Conservation (phyloP, 139 green algal genomes). For the Chlorella sp. region DNA sequence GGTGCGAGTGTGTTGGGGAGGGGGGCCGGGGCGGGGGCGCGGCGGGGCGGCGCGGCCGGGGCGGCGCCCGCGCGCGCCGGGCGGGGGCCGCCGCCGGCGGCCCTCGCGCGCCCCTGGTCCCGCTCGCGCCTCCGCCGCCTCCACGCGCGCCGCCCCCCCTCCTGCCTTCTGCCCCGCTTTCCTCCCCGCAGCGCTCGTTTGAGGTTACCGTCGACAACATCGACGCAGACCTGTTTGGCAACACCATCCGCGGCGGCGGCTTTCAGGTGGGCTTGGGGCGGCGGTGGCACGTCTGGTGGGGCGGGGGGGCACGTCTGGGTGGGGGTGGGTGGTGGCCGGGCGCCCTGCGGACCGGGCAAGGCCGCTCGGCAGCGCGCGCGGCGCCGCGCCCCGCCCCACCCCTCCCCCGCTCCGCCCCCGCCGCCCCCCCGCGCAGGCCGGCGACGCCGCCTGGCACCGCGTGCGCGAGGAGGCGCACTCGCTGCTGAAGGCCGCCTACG, state of each 20-base stretch:
- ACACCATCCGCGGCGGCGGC: slow-evolving; percentile 24
- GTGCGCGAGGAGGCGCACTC: slow-evolving; percentile 20
- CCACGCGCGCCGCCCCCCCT: background rate
- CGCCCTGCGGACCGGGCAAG: background rate
- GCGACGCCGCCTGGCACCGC: slow-evolving; percentile 1
- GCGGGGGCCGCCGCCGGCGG: no score
- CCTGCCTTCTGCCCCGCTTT: no score
- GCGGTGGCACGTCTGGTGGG: background rate
- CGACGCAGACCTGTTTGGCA: slow-evolving; percentile 56
- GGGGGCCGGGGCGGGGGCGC: no score
- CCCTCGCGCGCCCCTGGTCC: background rate
- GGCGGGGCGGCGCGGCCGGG: no score
- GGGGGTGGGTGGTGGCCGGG: background rate
- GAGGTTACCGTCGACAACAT: slow-evolving; percentile 54
- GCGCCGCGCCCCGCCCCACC: background rate
- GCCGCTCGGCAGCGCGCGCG: background rate
- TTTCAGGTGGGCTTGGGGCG: slow-evolving; percentile 7
- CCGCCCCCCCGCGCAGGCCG: background rate
- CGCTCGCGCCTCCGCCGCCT: background rate
- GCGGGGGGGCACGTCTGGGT: background rate
- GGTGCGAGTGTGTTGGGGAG: background rate
- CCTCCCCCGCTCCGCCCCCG: slow-evolving; percentile 1
- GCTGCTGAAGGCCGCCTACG: slow-evolving; percentile 47
- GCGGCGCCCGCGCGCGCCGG: no score
- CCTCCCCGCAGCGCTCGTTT: slow-evolving; percentile 6